A percentile compares a stretch with the other conserved stretches of the same genome.
Conservation (phyloP, 179 eudicot genomes). For the Carnegiea gigantea region DNA sequence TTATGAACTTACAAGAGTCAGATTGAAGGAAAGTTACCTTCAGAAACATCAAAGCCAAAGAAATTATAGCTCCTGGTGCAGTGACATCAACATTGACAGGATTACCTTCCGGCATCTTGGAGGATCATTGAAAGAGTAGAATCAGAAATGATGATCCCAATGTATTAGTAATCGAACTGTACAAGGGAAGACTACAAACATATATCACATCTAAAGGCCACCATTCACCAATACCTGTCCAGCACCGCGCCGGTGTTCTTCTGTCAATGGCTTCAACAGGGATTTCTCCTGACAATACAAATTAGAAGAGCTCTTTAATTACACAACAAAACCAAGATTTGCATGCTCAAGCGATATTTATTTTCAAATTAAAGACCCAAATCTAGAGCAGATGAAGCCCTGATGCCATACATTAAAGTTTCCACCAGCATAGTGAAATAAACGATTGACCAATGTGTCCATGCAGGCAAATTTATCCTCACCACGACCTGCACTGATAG, state of each 20-base stretch:
- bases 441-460: conserved; percentile 77
- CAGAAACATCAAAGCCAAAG: conserved; percentile 85
- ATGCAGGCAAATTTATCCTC: conserved; percentile 74
- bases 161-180: neutral
- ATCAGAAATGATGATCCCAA: conserved; percentile 4
- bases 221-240: conserved; percentile 63
- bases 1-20: neutral
- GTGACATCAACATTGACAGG: conserved; percentile 88
- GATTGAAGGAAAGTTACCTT: conserved; percentile 53
- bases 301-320: neutral
- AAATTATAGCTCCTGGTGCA: conserved; percentile 95
- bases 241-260: conserved; percentile 60
- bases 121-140: conserved; percentile 9
- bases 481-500: conserved; percentile 69
- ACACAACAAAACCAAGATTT: neutral
- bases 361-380: neutral
- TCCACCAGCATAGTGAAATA: conserved; percentile 86
- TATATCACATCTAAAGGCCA: neutral
- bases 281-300: conserved; percentile 52
- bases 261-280: conserved; percentile 38
- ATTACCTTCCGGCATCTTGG: conserved; percentile 69
- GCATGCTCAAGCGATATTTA: neutral
- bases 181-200: conserved; percentile 11
- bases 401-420: conserved; percentile 31
- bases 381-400: neutral